phyloP scores from a whole-genome alignment of 1,284 basidiomycete genomes.

The Caloboletus inedulis region DNA sequence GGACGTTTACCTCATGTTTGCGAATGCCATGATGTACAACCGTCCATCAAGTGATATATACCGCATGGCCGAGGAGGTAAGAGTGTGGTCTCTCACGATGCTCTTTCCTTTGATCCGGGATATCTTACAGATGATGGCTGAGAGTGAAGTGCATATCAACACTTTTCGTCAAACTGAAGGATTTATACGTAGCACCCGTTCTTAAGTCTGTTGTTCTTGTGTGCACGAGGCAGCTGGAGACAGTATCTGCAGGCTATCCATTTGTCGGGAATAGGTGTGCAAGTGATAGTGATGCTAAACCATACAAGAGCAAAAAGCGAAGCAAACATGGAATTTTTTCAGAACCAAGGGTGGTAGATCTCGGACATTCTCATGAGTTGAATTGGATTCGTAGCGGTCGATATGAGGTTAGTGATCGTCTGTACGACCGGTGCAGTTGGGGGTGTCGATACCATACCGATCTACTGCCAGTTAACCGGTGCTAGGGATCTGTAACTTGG shows the following conservation, averaged over 20 bases:
- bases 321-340: slow-evolving; percentile 9
- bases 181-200: slow-evolving; percentile 47
- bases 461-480: slow-evolving; percentile 31
- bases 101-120: neutral
- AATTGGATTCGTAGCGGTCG: slow-evolving; percentile 69
- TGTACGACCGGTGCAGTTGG: slow-evolving; percentile 64
- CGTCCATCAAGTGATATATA: slow-evolving; percentile 78
- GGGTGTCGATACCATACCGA: slow-evolving; percentile 36
- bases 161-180: slow-evolving; percentile 77
- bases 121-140: slow-evolving; percentile 72
- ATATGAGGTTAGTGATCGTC: slow-evolving; percentile 84
- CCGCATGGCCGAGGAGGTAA: slow-evolving; percentile 85
- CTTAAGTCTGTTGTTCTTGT: slow-evolving; percentile 13
- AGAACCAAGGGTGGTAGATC: slow-evolving; percentile 84
- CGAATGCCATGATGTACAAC: slow-evolving; percentile 96
- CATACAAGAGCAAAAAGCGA: neutral
- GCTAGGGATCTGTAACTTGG: neutral
- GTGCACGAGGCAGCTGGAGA: neutral
- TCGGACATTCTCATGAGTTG: slow-evolving; percentile 80
- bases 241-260: neutral
- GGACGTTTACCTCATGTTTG: slow-evolving; percentile 90
- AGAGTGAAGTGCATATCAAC: slow-evolving; percentile 75
- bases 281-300: neutral
- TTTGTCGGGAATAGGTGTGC: slow-evolving; percentile 7
- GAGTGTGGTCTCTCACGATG: slow-evolving; percentile 22